Evolutionary conservation across 2,329 filamentous ascomycete species (phyloP), one percentile per base, ranked within the genome.

Genomic region (Cercospora zeina): DNA sequence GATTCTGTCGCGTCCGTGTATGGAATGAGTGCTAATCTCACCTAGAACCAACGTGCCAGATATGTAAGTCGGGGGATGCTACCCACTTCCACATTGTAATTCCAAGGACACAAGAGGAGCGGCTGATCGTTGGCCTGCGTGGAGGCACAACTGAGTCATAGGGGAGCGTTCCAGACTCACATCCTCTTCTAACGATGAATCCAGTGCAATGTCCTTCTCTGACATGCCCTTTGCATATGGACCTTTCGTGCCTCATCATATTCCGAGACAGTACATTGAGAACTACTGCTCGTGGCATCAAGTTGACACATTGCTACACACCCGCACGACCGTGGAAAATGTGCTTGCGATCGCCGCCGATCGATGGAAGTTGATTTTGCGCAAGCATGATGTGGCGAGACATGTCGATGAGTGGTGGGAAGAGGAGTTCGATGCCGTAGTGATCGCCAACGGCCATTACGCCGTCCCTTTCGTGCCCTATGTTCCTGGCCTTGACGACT

Each of bases 261-360:
- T 86, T 0, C 80, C 84, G 0, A 78, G 80, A 2, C 82, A 85
- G 65, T 85, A 85, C 59, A 77, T 86, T 2, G 79, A 84, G 59
- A 79, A 79, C 33, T 85, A 86, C 65, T 83, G 85, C 64, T 80
- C 83, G 0, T 62, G 70, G 0, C 82, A 85, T 63, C 73, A 76
- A 45, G 77, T 77, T 0, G 83, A 86, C 63, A 57, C 67, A 0
- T 71, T 79, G 1, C 70, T 86, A 0, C 76, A 76, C 0, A 73
- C 85, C 11, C 81, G 80, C 36, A 84, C 82, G 0, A 83, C 83
- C 0, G 78, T 85, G 1, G 80, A 84, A 67, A 79, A 83, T 53
- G 67, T 85, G 0, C 74, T 77, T 0, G 73, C 69, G 11, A 63
- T 80, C 0, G 65, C 70, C 0, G 30, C 65, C 1, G 66, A 77